These are phyloP conservation scores for Phytophthora sojae DNA, from an alignment of 352 stramenopile species.

Conservation along the genomic window DNA sequence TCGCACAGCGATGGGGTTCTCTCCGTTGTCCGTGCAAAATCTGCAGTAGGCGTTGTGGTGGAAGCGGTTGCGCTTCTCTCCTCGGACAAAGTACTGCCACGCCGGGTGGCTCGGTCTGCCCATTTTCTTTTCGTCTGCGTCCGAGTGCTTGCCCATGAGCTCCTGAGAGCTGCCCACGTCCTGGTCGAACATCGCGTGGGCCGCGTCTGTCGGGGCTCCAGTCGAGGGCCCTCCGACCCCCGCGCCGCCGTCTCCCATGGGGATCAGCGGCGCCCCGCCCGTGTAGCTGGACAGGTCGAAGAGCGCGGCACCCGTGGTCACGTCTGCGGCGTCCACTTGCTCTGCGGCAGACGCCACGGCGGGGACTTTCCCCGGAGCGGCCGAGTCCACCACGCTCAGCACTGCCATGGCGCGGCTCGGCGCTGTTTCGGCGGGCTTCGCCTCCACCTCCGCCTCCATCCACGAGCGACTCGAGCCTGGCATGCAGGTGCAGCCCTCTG, in stretches of 20 bases:
- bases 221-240: not conserved
- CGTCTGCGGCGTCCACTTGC: slow-evolving; percentile 24
- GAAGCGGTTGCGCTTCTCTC: slow-evolving; percentile 85
- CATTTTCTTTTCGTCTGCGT: slow-evolving; percentile 73
- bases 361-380: not conserved
- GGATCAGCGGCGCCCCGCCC: slow-evolving; percentile 48
- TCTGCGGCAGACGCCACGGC: slow-evolving; percentile 5
- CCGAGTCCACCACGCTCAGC: not conserved
- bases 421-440: not conserved
- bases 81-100: slow-evolving; percentile 81
- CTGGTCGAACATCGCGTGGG: slow-evolving; percentile 31
- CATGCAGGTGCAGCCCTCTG: not conserved
- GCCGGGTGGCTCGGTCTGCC: slow-evolving; percentile 75
- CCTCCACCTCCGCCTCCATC: slow-evolving; percentile 29
- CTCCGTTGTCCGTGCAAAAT: slow-evolving; percentile 70
- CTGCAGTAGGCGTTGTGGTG: slow-evolving; percentile 83
- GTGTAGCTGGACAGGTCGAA: slow-evolving; percentile 64
- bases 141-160: slow-evolving; percentile 28
- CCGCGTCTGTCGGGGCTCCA: not conserved
- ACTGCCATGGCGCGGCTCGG: too few relatives aligned
- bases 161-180: slow-evolving; percentile 17
- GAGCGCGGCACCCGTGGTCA: slow-evolving; percentile 33
- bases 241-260: slow-evolving; percentile 15
- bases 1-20: slow-evolving; percentile 52
- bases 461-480: slow-evolving; percentile 10